Evolutionary conservation across 805 yeast species (phyloP).

Genomic region (Sporopachydermia lactativora): DNA sequence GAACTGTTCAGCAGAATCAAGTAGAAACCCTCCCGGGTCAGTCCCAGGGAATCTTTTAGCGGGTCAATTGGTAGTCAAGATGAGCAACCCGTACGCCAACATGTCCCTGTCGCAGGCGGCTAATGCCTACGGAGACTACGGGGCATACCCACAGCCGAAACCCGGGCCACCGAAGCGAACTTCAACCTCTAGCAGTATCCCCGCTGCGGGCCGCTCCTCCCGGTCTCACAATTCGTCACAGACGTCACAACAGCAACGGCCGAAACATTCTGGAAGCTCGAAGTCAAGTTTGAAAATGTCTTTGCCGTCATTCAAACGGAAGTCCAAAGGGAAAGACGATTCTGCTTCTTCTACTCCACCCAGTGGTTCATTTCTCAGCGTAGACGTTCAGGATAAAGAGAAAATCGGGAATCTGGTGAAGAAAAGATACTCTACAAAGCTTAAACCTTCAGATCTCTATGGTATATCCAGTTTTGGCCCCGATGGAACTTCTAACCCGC

Average conservation of each 20-base stretch:
- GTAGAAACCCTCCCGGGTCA: too few relatives aligned
- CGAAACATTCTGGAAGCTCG: too few relatives aligned
- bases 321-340: background rate
- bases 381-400: constrained; percentile 13
- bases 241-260: background rate
- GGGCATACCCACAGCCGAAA: background rate
- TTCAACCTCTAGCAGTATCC: background rate
- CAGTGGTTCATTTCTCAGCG: constrained; percentile 4
- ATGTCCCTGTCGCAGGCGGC: background rate
- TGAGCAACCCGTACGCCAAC: constrained; percentile 8
- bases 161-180: background rate
- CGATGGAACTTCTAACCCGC: constrained; percentile 60
- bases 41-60: background rate
- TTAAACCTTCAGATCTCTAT: constrained; percentile 35
- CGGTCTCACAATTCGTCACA: background rate
- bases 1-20: too few relatives aligned
- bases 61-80: background rate
- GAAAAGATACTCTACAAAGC: constrained; percentile 13
- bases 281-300: background rate
- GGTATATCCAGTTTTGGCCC: constrained; percentile 75
- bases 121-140: background rate
- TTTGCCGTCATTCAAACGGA: background rate
- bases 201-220: background rate
- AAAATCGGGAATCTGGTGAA: constrained; percentile 15
- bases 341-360: constrained; percentile 23